Conservation (phyloP, 202 grass and related monocot species). For the Zoysia matrella region DNA sequence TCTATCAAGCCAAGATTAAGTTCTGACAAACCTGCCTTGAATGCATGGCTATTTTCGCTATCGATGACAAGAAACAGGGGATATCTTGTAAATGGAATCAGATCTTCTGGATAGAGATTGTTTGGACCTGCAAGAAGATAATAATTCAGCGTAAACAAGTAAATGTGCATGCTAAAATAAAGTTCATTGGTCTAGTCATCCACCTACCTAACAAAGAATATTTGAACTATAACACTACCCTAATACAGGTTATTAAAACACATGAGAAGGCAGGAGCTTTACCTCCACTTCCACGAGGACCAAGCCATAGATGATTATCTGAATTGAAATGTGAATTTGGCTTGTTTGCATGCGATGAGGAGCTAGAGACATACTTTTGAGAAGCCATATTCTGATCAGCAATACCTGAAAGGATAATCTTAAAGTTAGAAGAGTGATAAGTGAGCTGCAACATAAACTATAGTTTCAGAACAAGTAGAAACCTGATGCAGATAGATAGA, state of each 20-base stretch:
- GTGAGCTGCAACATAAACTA: constrained; percentile 31
- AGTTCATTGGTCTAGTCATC: not conserved
- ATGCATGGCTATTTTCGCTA: constrained; percentile 95
- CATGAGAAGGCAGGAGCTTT: constrained; percentile 27
- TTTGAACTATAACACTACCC: not conserved
- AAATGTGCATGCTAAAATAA: constrained; percentile 4
- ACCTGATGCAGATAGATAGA: constrained; percentile 99
- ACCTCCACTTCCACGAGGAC: constrained; percentile 83
- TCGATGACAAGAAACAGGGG: constrained; percentile 94
- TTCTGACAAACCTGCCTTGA: constrained; percentile 99
- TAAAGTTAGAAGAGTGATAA: constrained; percentile 35
- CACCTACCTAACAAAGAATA: constrained; percentile 22
- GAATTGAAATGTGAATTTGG: constrained; percentile 50
- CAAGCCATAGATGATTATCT: constrained; percentile 78
- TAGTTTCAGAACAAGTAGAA: constrained; percentile 30
- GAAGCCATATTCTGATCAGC: constrained; percentile 51
- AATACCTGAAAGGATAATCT: constrained; percentile 51
- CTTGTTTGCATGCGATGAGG: constrained; percentile 52
- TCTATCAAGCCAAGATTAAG: constrained; percentile 72
- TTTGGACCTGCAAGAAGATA: constrained; percentile 66
- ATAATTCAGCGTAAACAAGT: constrained; percentile 23
- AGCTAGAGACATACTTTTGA: constrained; percentile 67
- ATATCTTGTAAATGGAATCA: constrained; percentile 96
- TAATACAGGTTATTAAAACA: constrained; percentile 5
- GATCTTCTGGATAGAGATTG: constrained; percentile 90